Conservation (phyloP, 139 green algal species). For the Picochlorum sp. region DNA sequence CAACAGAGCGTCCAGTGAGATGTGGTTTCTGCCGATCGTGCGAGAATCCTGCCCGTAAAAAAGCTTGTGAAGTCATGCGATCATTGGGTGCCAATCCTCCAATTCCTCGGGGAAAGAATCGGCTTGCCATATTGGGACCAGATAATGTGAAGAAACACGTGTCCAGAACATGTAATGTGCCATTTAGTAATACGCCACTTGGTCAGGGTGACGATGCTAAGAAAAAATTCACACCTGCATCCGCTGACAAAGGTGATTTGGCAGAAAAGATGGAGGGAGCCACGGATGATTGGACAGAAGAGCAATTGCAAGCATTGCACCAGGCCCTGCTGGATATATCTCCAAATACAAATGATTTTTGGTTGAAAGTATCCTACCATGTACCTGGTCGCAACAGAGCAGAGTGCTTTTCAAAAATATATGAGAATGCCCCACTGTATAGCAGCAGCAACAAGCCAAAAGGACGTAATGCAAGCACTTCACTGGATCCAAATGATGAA, state of each 20-base stretch:
- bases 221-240: no score
- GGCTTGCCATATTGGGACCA: background rate
- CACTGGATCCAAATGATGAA: no score
- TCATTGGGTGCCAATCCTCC: background rate
- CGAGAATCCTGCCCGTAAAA: constrained; percentile 4
- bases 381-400: constrained; percentile 3
- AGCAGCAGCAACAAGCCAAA: no score
- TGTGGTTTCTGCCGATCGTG: constrained; percentile 20
- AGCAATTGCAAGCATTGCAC: constrained; percentile 8
- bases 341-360: constrained; percentile 13
- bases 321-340: constrained; percentile 7
- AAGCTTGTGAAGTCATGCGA: background rate
- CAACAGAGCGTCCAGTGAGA: background rate
- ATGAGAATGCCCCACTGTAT: constrained; percentile 6
- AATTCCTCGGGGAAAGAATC: background rate
- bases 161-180: background rate
- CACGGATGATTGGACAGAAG: constrained; percentile 7
- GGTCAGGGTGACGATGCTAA: background rate
- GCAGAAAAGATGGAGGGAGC: background rate
- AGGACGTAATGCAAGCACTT: no score
- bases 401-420: constrained; percentile 13
- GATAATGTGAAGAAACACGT: background rate
- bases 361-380: constrained; percentile 5
- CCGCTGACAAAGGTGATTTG: background rate
- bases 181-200: background rate